Base-by-base conservation (phyloP, 2,329 filamentous ascomycete species). In the Reticulascus tulasneorum region DNA sequence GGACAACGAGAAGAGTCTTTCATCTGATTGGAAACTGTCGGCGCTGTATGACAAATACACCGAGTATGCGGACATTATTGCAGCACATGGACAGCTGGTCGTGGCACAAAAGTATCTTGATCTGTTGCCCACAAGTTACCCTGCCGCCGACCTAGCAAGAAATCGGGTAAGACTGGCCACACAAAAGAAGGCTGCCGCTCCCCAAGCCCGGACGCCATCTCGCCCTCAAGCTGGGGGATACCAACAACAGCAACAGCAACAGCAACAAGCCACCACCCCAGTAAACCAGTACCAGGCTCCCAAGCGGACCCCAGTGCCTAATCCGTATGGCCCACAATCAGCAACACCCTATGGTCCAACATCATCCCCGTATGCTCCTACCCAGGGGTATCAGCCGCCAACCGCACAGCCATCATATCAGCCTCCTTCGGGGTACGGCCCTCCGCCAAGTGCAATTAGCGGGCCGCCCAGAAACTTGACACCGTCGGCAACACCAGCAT, bases 11-110 rank as follows among this genome's bases (percentile, higher is more conserved):
- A 77, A 78, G 46, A 65, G 67, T 29, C 77, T 86, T 49, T 71
- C 77, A 9, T 81, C 82, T 2, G 86, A 83, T 50, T 98, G 91
- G 91, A 96, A 94, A 66, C 79, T 98, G 41, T 76, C 81, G 23
- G 73, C 82, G 3, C 69, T 98, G 35, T 98, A 98, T 61, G 83
- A 89, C 58, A 95, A 95, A 64, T 98, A 98, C 57, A 83, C 86
- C 19, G 93, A 98, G 64, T 98, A 97, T 59, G 91, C 93, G 11
- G 91, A 98, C 56, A 90, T 98, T 47, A 80, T 94, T 38, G 89
- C 93, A 29, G 81, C 87, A 7, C 87, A 96, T 54, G 93, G 94
- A 10, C 86, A 94, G 51, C 69, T 98, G 35, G 73, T 80, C 21
- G 79, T 89, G 49, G 94, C 93, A 6, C 85, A 95, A 63, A 90